Evolutionary conservation across 352 stramenopile species (phyloP).

Genomic region (Pythium plurisporium): DNA sequence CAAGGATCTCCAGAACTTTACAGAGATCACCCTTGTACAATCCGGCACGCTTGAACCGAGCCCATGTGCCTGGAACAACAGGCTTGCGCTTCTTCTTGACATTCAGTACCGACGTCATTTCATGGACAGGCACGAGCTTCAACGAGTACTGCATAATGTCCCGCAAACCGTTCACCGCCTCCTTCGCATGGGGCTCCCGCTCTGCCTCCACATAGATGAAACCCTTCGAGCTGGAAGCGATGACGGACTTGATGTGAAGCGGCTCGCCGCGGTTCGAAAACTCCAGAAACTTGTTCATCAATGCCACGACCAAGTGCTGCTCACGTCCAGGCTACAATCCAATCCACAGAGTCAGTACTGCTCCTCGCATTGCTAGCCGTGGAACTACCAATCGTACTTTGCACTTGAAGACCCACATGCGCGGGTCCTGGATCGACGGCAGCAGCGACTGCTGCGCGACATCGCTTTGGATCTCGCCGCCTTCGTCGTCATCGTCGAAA

Average conservation of each 20-base stretch:
- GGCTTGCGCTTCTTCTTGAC: conserved; percentile 83
- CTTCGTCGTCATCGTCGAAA: conserved; percentile 83
- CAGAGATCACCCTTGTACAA: conserved; percentile 86
- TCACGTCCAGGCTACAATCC: conserved; percentile 72
- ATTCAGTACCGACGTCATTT: conserved; percentile 88
- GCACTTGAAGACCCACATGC: conserved; percentile 91
- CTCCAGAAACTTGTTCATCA: conserved; percentile 91
- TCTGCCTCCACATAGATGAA: conserved; percentile 90
- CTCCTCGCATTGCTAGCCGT: not conserved
- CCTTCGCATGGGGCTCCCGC: conserved; percentile 79
- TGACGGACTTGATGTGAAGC: conserved; percentile 81
- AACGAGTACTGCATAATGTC: conserved; percentile 86
- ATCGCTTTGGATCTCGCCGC: conserved; percentile 78
- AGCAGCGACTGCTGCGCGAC: conserved; percentile 85
- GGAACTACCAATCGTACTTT: conserved; percentile 36
- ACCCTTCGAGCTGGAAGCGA: conserved; percentile 84
- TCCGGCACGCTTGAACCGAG: conserved; percentile 80
- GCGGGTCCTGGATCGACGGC: conserved; percentile 84
- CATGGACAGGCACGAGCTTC: conserved; percentile 86
- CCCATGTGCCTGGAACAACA: conserved; percentile 71
- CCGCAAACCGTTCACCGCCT: conserved; percentile 78
- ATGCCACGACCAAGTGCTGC: conserved; percentile 78
- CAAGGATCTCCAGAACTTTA: conserved; percentile 85
- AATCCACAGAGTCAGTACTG: too few species aligned
- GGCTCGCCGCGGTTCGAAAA: conserved; percentile 79